These are phyloP conservation scores for Colletotrichum sojae DNA, from an alignment of 2,329 filamentous ascomycete species.

Conservation along the genomic window DNA sequence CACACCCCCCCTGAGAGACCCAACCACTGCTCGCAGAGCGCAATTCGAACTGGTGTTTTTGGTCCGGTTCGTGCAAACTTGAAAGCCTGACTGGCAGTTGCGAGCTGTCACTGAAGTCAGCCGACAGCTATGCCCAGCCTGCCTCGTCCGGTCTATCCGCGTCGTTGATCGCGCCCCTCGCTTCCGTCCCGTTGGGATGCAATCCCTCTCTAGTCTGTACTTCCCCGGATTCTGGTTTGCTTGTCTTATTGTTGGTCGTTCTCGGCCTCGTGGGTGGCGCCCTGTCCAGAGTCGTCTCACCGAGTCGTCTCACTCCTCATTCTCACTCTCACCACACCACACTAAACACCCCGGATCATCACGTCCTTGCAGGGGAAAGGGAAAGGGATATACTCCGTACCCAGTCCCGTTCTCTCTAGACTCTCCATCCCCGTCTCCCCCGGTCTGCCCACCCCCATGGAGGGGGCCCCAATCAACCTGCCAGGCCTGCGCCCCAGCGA, in stretches of 20 bases:
- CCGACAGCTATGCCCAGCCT: conserved; percentile 2
- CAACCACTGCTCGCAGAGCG: conserved; percentile 25
- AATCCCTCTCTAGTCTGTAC: not conserved
- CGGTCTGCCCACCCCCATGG: conserved; percentile 25
- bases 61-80: not conserved
- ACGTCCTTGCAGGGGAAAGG: not conserved
- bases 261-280: conserved; percentile 30
- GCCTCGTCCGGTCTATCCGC: not conserved
- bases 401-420: not conserved
- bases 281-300: not conserved
- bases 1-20: conserved; percentile 13
- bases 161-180: not conserved
- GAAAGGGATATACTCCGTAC: conserved; percentile 11
- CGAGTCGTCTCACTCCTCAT: too few relatives aligned
- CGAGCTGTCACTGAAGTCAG: not conserved
- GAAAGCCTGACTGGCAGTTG: not conserved
- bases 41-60: conserved; percentile 20
- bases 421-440: not conserved
- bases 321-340: too few relatives aligned
- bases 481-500: conserved; percentile 28
- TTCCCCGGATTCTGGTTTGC: conserved; percentile 31
- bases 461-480: conserved; percentile 3
- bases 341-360: not conserved
- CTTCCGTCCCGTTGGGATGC: not conserved
- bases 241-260: not conserved